Conservation (phyloP, 2,329 filamentous ascomycete species). For the Aureobasidium musti region DNA sequence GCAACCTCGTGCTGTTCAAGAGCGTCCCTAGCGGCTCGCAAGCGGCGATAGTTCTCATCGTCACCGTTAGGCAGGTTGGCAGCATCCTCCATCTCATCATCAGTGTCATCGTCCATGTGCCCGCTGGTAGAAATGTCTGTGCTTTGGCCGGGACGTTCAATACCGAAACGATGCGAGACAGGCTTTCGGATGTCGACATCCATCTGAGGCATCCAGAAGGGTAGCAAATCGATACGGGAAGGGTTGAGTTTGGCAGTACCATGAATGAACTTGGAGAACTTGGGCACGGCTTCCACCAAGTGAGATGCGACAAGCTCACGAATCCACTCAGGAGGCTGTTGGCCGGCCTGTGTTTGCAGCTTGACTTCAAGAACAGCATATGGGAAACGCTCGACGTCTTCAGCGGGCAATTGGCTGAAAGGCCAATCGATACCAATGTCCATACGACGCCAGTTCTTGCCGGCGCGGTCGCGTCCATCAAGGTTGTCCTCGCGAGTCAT, state of each 20-base stretch:
- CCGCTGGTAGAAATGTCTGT: conserved; percentile 75
- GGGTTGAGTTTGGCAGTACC: conserved; percentile 87
- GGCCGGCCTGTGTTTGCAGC: conserved; percentile 91
- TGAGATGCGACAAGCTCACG: conserved; percentile 89
- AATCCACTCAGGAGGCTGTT: conserved; percentile 96
- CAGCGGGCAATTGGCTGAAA: conserved; percentile 81
- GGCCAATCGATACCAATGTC: conserved; percentile 97
- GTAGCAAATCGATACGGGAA: conserved; percentile 80
- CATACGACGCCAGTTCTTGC: conserved; percentile 93
- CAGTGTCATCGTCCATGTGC: conserved; percentile 73
- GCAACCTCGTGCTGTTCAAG: conserved; percentile 55
- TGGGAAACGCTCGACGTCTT: conserved; percentile 87
- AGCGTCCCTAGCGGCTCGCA: conserved; percentile 54
- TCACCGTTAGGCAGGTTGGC: conserved; percentile 39
- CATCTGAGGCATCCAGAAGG: conserved; percentile 99
- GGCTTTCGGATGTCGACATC: conserved; percentile 96
- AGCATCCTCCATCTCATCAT: conserved; percentile 63
- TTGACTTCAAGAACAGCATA: conserved; percentile 98
- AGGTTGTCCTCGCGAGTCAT: conserved; percentile 96
- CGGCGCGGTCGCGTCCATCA: conserved; percentile 72
- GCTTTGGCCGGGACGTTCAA: conserved; percentile 74
- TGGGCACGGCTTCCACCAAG: conserved; percentile 96
- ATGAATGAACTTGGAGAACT: conserved; percentile 99
- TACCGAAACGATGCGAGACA: conserved; percentile 83
- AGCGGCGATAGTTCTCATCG: conserved; percentile 50